Base-by-base conservation (phyloP, 768 basidiomycete genomes). In the Tylopilus subfusipes region DNA sequence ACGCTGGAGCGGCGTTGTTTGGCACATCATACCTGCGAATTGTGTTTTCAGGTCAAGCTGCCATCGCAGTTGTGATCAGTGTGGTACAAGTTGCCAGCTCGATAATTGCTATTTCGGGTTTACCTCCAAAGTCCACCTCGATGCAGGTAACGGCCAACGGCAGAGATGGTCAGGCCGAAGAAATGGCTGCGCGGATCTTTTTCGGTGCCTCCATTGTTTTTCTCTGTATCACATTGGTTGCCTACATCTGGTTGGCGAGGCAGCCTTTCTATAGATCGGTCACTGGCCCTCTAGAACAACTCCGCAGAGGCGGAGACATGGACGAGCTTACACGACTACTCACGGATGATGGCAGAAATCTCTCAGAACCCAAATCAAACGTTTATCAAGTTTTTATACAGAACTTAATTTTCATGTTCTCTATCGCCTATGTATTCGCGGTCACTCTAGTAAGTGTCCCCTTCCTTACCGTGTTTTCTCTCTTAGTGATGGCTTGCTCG, bases 401-500 rank as follows among this genome's bases (percentile, higher is more conserved):
- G 33, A 51, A 52, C 43, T 16, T 36, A n/a, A 36, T 27, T 36
- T 52, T 52, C 42, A 44, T 52, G 42, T 9, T 52, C 33, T 52
- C 50, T 14, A 8, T 44, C 9, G 24, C 16, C 0, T 45, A 52
- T 44, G 42, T 52, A 2, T 34, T 27, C 19, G 4, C 24, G 16
- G 51, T 52, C 19, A 27, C 33, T 18, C n/a, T 52, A 2, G 42
- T 45, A 8, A 27, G 51, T 45, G 10, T 16, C 1, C 14, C 19
- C 13, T 21, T 21, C 40, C 5, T 27, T 48, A 25, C 18, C 9
- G 13, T 51, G 13, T 39, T 53, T 2, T 40, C 27, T 39, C 40
- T 46, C 44, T 54, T 6, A 25, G n/a, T 44, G n/a, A 38, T 16
- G 6, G n/a, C 12, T 19, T 25, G n/a, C n/a, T n/a, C 24, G 27